Evolutionary conservation across 805 yeast species (phyloP).

Genomic region (Cyberlindnera mycetangii): DNA sequence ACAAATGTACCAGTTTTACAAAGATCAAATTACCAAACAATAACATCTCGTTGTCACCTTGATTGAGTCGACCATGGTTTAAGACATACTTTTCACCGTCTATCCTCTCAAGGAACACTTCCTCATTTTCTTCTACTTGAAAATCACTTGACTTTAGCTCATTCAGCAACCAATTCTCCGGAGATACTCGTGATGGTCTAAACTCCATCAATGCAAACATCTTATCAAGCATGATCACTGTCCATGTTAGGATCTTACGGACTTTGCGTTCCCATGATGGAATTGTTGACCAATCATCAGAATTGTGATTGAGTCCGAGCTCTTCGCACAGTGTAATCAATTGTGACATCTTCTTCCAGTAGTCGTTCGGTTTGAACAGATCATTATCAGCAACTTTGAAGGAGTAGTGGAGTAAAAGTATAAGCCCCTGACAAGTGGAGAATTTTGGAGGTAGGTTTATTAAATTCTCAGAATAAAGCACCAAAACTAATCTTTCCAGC

Average conservation of each 20-base stretch:
- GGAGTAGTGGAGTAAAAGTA: slow-evolving; percentile 31
- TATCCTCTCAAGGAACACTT: slow-evolving; percentile 19
- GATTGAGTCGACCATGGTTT: slow-evolving; percentile 11
- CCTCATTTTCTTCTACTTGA: slow-evolving; percentile 20
- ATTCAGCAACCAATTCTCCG: slow-evolving; percentile 28
- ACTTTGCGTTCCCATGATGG: slow-evolving; percentile 31
- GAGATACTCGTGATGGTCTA: slow-evolving; percentile 24
- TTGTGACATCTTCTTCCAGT: slow-evolving; percentile 26
- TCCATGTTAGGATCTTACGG: slow-evolving; percentile 27
- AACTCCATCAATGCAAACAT: slow-evolving; percentile 28
- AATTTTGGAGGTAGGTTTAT: slow-evolving; percentile 30
- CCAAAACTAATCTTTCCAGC: slow-evolving; percentile 27
- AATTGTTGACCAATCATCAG: slow-evolving; percentile 26
- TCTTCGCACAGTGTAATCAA: slow-evolving; percentile 27
- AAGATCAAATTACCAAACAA: slow-evolving; percentile 24
- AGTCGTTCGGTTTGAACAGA: slow-evolving; percentile 15
- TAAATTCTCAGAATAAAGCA: slow-evolving; percentile 27
- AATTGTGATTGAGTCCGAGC: slow-evolving; percentile 27
- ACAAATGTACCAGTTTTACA: slow-evolving; percentile 26
- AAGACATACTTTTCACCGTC: slow-evolving; percentile 18
- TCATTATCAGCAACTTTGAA: slow-evolving; percentile 12
- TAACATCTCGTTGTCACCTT: slow-evolving; percentile 8
- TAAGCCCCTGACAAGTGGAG: slow-evolving; percentile 38
- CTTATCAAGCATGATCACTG: slow-evolving; percentile 28
- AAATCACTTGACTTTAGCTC: slow-evolving; percentile 22